A percentile compares a stretch with the other conserved stretches of the same genome.
phyloP scores from a whole-genome alignment of 345 rosid species.

The Bretschneidera sinensis region DNA sequence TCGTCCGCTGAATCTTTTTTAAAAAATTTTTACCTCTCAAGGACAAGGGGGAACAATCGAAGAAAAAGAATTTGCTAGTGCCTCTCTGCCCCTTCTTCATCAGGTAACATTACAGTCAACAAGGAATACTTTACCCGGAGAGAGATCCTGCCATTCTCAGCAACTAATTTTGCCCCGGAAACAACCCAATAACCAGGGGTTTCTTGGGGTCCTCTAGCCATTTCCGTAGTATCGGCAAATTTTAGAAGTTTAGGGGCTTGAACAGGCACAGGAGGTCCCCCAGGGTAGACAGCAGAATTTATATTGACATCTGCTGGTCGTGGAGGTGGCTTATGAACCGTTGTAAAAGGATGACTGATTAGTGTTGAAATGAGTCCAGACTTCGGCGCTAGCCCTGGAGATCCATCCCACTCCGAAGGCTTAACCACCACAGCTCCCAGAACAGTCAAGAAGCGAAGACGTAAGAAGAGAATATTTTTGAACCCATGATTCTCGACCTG shows the following conservation, averaged over 20 bases:
- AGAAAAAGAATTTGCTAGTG: background rate
- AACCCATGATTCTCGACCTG: conserved; percentile 85
- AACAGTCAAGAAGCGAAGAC: conserved; percentile 67
- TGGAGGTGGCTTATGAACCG: conserved; percentile 79
- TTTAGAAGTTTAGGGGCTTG: conserved; percentile 87
- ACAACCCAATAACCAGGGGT: conserved; percentile 96
- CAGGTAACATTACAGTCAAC: conserved; percentile 50
- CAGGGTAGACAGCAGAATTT: conserved; percentile 90
- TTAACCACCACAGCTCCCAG: conserved; percentile 52
- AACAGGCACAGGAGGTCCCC: conserved; percentile 85
- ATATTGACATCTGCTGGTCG: conserved; percentile 82
- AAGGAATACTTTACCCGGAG: conserved; percentile 87
- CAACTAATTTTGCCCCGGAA: conserved; percentile 77
- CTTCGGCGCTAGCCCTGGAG: conserved; percentile 65
- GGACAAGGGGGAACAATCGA: background rate
- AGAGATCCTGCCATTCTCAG: conserved; percentile 88
- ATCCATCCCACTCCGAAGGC: conserved; percentile 87
- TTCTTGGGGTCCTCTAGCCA: conserved; percentile 89
- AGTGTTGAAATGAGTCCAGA: conserved; percentile 87
- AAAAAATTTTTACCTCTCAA: too few species aligned
- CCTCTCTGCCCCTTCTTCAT: conserved; percentile 42
- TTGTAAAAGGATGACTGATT: conserved; percentile 85
- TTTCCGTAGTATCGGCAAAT: conserved; percentile 87
- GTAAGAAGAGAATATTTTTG: conserved; percentile 75
- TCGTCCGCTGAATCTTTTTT: background rate